Evolutionary conservation across 2,329 filamentous ascomycete genomes (phyloP).

Genomic region (Pseudovirgaria hyperparasitica): DNA sequence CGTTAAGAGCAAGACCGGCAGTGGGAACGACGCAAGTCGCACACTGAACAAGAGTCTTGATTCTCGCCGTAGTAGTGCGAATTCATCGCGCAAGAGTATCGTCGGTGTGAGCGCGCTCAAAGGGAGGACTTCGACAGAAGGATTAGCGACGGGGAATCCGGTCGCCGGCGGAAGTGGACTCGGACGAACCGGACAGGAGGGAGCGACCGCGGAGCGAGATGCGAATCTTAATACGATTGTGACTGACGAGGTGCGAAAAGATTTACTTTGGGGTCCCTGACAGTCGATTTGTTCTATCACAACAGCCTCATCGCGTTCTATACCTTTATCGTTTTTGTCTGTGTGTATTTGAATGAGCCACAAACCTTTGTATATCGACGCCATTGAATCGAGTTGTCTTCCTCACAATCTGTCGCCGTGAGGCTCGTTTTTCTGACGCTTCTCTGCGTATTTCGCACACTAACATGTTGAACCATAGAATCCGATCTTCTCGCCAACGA

Average conservation of each 20-base stretch:
- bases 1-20: conserved; percentile 29
- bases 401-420: conserved; percentile 1
- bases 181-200: conserved; percentile 17
- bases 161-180: conserved; percentile 18
- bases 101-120: conserved; percentile 18
- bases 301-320: conserved; percentile 8
- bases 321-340: conserved; percentile 2
- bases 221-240: conserved; percentile 13
- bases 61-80: conserved; percentile 77
- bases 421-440: neutral
- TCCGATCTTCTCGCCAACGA: no score
- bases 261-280: conserved; percentile 31
- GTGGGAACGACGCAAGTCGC: conserved; percentile 33
- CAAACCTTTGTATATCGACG: no score
- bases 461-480: no score
- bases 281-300: conserved; percentile 9
- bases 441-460: neutral
- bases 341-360: neutral
- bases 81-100: conserved; percentile 67
- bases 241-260: conserved; percentile 31
- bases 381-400: conserved; percentile 4
- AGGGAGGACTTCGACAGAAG: conserved; percentile 15
- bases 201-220: conserved; percentile 8
- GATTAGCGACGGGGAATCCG: conserved; percentile 14
- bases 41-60: conserved; percentile 71